Conservation (phyloP, 2,329 filamentous ascomycete species). For the Aspergillus niger region DNA sequence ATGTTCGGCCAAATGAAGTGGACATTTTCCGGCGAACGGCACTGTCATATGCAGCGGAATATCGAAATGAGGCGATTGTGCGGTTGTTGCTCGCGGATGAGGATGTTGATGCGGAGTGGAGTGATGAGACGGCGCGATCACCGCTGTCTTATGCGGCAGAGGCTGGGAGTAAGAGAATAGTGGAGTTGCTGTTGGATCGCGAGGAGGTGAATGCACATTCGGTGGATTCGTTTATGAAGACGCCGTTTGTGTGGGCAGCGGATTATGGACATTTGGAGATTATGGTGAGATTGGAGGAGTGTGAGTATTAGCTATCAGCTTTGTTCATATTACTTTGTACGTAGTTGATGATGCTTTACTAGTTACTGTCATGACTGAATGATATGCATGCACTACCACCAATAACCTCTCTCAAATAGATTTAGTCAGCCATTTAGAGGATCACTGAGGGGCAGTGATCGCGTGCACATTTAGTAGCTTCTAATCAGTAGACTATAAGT, state of each 20-base stretch:
- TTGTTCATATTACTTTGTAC: neutral
- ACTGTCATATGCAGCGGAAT: neutral
- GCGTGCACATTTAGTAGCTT: neutral
- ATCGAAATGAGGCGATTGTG: neutral
- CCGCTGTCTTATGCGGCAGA: neutral
- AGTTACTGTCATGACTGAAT: no score
- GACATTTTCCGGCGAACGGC: neutral
- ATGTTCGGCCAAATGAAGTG: neutral
- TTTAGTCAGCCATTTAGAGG: neutral
- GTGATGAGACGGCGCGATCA: neutral
- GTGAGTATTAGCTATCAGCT: neutral
- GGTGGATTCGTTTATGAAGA: neutral
- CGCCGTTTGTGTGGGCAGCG: neutral
- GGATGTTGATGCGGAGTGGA: neutral
- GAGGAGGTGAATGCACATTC: neutral
- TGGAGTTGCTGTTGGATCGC: neutral
- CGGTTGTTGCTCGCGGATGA: neutral
- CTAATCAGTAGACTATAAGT: neutral
- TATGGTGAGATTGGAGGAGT: neutral
- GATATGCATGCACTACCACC: neutral
- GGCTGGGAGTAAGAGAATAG: neutral
- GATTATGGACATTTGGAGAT: neutral
- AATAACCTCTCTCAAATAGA: neutral
- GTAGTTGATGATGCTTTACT: neutral
- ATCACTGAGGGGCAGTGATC: constrained; percentile 1